Conservation (phyloP, 2,329 filamentous ascomycete genomes). For the Rutstroemia sp. region DNA sequence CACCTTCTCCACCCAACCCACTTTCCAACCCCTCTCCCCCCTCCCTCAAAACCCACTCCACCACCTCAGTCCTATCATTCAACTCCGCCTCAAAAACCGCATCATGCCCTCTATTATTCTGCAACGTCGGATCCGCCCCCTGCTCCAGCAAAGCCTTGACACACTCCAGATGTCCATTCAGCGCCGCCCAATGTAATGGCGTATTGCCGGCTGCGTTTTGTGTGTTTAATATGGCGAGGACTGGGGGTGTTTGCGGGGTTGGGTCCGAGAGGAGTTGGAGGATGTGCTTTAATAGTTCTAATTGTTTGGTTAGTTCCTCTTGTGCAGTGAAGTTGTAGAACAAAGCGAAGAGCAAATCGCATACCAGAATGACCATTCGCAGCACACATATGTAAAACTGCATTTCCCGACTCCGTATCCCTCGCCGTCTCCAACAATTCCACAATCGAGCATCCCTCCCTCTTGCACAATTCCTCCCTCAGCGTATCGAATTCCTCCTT, state of each 20-base stretch:
- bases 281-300: conserved; percentile 34
- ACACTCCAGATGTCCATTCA: conserved; percentile 77
- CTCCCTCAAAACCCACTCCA: conserved; percentile 42
- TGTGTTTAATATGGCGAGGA: conserved; percentile 51
- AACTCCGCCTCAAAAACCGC: conserved; percentile 68
- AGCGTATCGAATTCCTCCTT: conserved; percentile 54
- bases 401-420: conserved; percentile 71
- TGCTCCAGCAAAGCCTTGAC: conserved; percentile 70
- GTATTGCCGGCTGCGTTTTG: conserved; percentile 84
- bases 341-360: conserved; percentile 13
- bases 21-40: conserved; percentile 33
- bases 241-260: conserved; percentile 23
- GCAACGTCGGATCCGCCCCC: conserved; percentile 69
- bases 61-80: conserved; percentile 58
- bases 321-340: not conserved
- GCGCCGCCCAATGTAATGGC: conserved; percentile 84
- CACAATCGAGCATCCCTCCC: conserved; percentile 51
- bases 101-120: conserved; percentile 80
- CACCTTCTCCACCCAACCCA: not conserved
- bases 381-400: conserved; percentile 79
- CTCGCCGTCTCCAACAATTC: conserved; percentile 62
- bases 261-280: conserved; percentile 31
- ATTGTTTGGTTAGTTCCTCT: not conserved
- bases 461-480: conserved; percentile 52
- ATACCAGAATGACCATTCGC: conserved; percentile 82